These are phyloP conservation scores for Fusarium poae DNA, from an alignment of 2,329 filamentous ascomycete species.

Conservation along the genomic window DNA sequence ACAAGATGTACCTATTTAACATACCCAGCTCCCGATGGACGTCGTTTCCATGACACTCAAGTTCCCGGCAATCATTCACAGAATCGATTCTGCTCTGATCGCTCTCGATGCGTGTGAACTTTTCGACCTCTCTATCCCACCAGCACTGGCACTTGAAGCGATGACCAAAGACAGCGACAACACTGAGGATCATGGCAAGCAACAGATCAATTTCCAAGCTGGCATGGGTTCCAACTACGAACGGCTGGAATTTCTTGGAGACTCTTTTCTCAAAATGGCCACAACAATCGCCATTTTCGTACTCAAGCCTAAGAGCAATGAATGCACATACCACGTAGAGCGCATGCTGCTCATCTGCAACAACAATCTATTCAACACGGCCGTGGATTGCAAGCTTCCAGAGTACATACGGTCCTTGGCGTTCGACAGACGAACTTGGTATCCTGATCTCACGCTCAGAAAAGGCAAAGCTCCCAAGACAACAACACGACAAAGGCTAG, in stretches of 20 bases:
- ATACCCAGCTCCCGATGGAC: constrained; percentile 71
- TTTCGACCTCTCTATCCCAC: constrained; percentile 73
- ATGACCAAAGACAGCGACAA: constrained; percentile 94
- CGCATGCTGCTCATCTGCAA: constrained; percentile 95
- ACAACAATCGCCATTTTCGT: constrained; percentile 90
- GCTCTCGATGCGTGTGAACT: constrained; percentile 78
- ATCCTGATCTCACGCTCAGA: constrained; percentile 81
- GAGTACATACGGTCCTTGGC: constrained; percentile 85
- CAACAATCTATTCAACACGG: constrained; percentile 85
- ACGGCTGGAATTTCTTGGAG: constrained; percentile 90
- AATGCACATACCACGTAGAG: constrained; percentile 89
- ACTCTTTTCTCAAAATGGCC: constrained; percentile 95
- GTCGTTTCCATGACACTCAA: constrained; percentile 80
- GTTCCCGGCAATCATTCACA: constrained; percentile 86
- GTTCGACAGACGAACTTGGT: constrained; percentile 89
- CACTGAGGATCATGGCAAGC: constrained; percentile 76
- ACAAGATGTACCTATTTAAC: constrained; percentile 11
- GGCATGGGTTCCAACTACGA: constrained; percentile 98
- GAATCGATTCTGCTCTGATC: constrained; percentile 85
- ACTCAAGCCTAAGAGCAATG: constrained; percentile 79
- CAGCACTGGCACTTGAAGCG: constrained; percentile 84
- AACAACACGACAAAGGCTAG: constrained; percentile 72
- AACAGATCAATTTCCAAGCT: constrained; percentile 79
- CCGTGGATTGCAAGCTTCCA: constrained; percentile 73
- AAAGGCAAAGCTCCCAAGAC: constrained; percentile 73